These are phyloP conservation scores for Xylaria sp. DNA, from an alignment of 2,329 filamentous ascomycete species.

Conservation along the genomic window DNA sequence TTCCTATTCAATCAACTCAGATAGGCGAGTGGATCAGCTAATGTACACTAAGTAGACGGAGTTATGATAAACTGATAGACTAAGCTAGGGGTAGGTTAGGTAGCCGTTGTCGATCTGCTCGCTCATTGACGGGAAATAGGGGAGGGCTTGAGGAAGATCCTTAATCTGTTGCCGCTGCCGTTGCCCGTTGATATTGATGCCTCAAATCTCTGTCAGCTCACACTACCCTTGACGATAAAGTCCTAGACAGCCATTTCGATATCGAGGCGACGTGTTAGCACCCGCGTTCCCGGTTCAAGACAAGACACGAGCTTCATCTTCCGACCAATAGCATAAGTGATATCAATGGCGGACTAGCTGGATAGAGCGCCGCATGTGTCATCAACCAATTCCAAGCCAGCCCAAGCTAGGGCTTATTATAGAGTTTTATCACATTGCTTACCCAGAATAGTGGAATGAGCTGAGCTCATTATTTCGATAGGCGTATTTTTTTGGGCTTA, in stretches of 20 bases:
- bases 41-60: neutral
- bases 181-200: too few species aligned
- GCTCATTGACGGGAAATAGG: conserved; percentile 17
- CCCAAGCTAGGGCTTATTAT: conserved; percentile 21
- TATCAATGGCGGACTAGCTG: neutral
- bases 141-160: conserved; percentile 12
- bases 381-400: conserved; percentile 2
- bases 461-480: conserved; percentile 34
- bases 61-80: conserved; percentile 11
- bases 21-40: neutral
- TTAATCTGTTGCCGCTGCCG: neutral
- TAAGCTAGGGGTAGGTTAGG: neutral
- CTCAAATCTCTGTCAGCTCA: conserved; percentile 8
- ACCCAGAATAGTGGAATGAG: conserved; percentile 13
- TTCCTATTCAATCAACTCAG: neutral
- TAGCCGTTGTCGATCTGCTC: conserved; percentile 10
- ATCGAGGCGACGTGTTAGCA: neutral
- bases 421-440: conserved; percentile 8
- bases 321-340: conserved; percentile 9
- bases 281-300: neutral
- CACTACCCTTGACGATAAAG: neutral
- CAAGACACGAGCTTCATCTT: neutral
- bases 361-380: conserved; percentile 3
- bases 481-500: conserved; percentile 26
- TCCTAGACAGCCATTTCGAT: neutral